Conservation (phyloP, 345 rosid genomes). For the Pugionium dolabratum region DNA sequence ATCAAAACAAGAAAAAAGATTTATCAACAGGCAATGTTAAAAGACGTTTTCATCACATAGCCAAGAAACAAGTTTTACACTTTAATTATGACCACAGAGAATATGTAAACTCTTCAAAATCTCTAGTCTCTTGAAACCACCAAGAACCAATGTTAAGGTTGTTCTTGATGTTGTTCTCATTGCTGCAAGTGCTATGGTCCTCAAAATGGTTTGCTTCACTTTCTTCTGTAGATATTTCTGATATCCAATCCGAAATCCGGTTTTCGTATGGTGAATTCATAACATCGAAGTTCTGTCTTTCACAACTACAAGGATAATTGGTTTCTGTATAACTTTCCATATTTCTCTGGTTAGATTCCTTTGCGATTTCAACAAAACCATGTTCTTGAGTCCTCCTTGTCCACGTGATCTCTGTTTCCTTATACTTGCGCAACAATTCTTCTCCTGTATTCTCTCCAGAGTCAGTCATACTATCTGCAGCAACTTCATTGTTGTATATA, state of each 20-base stretch:
- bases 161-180: slow-evolving; percentile 5
- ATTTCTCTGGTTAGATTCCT: slow-evolving; percentile 13
- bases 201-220: slow-evolving; percentile 34
- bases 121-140: slow-evolving; percentile 39
- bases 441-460: slow-evolving; percentile 3
- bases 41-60: slow-evolving; percentile 1
- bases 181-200: slow-evolving; percentile 30
- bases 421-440: slow-evolving; percentile 22
- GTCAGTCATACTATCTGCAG: slow-evolving; percentile 20
- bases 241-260: slow-evolving; percentile 55
- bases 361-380: slow-evolving; percentile 15
- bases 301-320: slow-evolving; percentile 17
- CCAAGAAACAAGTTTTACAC: not conserved
- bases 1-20: slow-evolving; percentile 11
- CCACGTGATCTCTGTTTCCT: slow-evolving; percentile 20
- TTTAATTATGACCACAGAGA: slow-evolving; percentile 33
- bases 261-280: slow-evolving; percentile 58
- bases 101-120: slow-evolving; percentile 38
- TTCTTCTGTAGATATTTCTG: slow-evolving; percentile 43
- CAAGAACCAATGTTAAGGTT: slow-evolving; percentile 26
- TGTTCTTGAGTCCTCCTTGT: slow-evolving; percentile 28
- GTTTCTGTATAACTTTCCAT: slow-evolving; percentile 24
- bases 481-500: slow-evolving; percentile 7
- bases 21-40: not conserved
- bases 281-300: slow-evolving; percentile 23